Percentiles rank a stretch among this genome's conserved stretches.
Conservation (phyloP, 1,139 yeast genomes). For the Chernovozyma aurita region DNA sequence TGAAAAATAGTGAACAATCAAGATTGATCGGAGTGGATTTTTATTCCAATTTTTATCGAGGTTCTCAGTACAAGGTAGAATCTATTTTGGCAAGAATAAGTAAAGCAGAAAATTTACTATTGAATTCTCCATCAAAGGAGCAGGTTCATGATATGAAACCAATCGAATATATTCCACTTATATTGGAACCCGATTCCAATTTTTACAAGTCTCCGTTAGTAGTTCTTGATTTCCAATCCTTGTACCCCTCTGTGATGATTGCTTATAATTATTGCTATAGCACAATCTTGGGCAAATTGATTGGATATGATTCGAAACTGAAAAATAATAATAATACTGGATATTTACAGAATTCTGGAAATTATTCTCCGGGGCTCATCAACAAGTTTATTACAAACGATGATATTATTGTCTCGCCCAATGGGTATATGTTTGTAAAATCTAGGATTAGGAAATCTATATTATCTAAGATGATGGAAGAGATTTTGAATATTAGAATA, state of each 20-base stretch:
- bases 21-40: conserved; percentile 87
- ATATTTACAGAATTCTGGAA: conserved; percentile 35
- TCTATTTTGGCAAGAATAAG: conserved; percentile 71
- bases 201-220: conserved; percentile 85
- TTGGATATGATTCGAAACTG: conserved; percentile 41
- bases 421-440: conserved; percentile 77
- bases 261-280: conserved; percentile 93
- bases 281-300: conserved; percentile 71
- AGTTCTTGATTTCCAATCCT: conserved; percentile 88
- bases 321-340: conserved; percentile 38
- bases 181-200: conserved; percentile 86
- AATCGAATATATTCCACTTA: conserved; percentile 80
- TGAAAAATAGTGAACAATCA: conserved; percentile 78
- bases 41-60: conserved; percentile 80
- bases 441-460: conserved; percentile 63
- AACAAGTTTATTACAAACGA: conserved; percentile 47
- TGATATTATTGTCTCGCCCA: conserved; percentile 68
- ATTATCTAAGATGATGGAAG: conserved; percentile 79
- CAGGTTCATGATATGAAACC: conserved; percentile 86
- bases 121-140: conserved; percentile 74
- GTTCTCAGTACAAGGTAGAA: conserved; percentile 92
- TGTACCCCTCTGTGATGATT: conserved; percentile 87
- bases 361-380: conserved; percentile 55
- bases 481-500: conserved; percentile 73
- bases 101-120: conserved; percentile 66